Conservation (phyloP, 148 eudicot species). For the Drosera capensis region DNA sequence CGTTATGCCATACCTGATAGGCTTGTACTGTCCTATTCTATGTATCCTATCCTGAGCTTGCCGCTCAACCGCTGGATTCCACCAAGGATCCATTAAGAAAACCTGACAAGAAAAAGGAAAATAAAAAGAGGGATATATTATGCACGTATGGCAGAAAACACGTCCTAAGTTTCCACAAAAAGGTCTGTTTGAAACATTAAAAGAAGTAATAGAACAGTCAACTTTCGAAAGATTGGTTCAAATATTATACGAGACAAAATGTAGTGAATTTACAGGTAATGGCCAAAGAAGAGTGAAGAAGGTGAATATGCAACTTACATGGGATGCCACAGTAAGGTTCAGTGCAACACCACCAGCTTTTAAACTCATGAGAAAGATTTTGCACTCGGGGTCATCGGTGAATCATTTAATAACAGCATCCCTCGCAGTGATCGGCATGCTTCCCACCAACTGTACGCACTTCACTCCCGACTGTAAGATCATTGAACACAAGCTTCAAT, state of each 20-base stretch:
- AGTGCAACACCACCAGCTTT: constrained; percentile 99
- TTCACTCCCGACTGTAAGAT: constrained; percentile 63
- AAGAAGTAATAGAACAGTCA: neutral
- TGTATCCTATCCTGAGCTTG: constrained; percentile 97
- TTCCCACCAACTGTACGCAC: constrained; percentile 73
- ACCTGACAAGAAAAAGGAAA: no score
- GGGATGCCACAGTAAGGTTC: constrained; percentile 94
- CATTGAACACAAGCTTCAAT: neutral
- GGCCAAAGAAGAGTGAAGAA: neutral
- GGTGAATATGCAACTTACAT: constrained; percentile 32
- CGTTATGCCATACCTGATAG: constrained; percentile 41
- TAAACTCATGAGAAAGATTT: constrained; percentile 77
- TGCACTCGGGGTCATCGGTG: constrained; percentile 69
- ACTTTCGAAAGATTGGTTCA: no score
- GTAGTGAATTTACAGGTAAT: no score
- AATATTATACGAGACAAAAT: no score
- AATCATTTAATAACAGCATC: constrained; percentile 73
- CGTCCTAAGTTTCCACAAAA: no score
- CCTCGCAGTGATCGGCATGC: constrained; percentile 75
- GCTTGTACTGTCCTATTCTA: constrained; percentile 86
- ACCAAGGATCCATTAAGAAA: constrained; percentile 99
- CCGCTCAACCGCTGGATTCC: constrained; percentile 92
- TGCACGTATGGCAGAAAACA: no score
- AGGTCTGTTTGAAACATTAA: neutral
- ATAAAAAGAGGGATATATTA: no score